phyloP scores from a whole-genome alignment of 306 rosid genomes.

The Quercus ilex region DNA sequence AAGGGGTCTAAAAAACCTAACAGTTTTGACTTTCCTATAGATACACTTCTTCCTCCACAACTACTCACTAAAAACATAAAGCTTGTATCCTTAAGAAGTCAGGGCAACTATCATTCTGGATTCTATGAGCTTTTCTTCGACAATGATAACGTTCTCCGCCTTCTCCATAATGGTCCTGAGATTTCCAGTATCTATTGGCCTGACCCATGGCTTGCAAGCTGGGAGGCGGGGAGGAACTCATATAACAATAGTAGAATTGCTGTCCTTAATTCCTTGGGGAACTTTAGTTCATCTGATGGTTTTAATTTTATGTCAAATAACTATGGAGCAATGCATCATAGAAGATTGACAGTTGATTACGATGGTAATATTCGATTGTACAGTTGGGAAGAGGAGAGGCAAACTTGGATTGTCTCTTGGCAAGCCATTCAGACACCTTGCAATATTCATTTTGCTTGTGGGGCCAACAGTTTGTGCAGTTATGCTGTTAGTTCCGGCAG shows the following conservation, averaged over 20 bases:
- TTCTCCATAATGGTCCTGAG: background rate
- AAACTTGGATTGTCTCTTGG: background rate
- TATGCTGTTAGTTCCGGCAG: background rate
- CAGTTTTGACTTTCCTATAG: constrained; percentile 18
- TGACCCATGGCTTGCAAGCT: background rate
- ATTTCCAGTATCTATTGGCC: background rate
- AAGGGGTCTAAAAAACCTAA: too few relatives aligned
- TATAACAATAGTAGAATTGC: background rate
- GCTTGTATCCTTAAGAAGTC: background rate
- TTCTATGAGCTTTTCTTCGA: background rate
- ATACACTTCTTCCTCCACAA: constrained; percentile 27
- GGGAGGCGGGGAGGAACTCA: background rate
- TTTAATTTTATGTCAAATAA: background rate
- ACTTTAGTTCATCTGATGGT: background rate
- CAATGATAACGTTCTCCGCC: background rate
- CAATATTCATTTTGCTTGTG: background rate
- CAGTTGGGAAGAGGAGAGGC: background rate
- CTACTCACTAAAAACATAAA: constrained; percentile 1
- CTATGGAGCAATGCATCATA: background rate
- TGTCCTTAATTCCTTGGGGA: background rate
- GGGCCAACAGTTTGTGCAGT: constrained; percentile 13
- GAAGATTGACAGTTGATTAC: background rate
- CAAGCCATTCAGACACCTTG: background rate
- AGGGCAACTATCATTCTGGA: background rate
- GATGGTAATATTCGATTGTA: background rate